These are phyloP conservation scores for Nakazawaea ishiwadae DNA, from an alignment of 805 yeast genomes.

Conservation along the genomic window DNA sequence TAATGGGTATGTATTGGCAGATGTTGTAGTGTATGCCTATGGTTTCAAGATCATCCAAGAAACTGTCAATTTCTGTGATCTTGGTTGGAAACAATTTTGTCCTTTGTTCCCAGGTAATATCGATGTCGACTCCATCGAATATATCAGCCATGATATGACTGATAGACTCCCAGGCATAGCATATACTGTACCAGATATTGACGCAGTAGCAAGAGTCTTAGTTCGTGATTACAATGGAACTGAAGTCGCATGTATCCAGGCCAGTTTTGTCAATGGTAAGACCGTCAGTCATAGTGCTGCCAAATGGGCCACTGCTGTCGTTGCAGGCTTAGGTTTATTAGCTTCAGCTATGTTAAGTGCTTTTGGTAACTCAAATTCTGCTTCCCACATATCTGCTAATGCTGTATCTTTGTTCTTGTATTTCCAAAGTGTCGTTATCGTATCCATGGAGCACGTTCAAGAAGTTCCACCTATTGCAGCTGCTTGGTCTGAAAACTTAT, in stretches of 20 bases:
- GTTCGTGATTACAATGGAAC: conserved; percentile 35
- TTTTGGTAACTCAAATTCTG: conserved; percentile 84
- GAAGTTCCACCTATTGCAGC: conserved; percentile 88
- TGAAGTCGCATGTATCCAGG: conserved; percentile 68
- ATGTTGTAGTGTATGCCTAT: conserved; percentile 74
- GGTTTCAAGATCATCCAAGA: conserved; percentile 68
- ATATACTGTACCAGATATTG: conserved; percentile 80
- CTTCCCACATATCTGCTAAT: conserved; percentile 84
- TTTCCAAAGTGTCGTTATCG: conserved; percentile 83
- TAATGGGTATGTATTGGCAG: conserved; percentile 61
- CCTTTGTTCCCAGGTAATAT: conserved; percentile 81
- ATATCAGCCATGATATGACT: conserved; percentile 46
- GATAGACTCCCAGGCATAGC: conserved; percentile 77
- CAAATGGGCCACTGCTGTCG: conserved; percentile 90
- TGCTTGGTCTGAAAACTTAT: conserved; percentile 87
- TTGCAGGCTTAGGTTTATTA: conserved; percentile 84
- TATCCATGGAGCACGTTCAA: conserved; percentile 81
- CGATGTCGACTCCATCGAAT: conserved; percentile 67
- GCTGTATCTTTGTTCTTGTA: conserved; percentile 79
- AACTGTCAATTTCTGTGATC: conserved; percentile 56
- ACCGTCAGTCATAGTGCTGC: conserved; percentile 77
- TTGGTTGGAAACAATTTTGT: conserved; percentile 84
- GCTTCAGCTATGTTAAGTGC: conserved; percentile 79
- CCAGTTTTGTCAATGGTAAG: conserved; percentile 70
- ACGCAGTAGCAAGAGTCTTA: conserved; percentile 63